Conservation (phyloP, 1,284 basidiomycete species). For the Fistulinella cinereoalba region DNA sequence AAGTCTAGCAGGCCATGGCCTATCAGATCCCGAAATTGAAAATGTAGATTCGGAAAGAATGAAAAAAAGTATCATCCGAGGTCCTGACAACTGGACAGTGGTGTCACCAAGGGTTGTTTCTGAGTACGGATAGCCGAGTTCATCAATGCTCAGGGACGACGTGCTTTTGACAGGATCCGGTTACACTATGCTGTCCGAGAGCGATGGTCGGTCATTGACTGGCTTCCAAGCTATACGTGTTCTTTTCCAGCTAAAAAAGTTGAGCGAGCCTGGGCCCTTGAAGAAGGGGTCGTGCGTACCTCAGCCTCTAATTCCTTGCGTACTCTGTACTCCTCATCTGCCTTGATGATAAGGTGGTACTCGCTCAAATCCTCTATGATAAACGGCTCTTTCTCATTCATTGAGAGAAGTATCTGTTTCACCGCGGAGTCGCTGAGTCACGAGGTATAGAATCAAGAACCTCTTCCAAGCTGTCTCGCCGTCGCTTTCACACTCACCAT, state of each 20-base stretch:
- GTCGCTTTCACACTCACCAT: conserved; percentile 49
- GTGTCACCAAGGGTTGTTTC: no score
- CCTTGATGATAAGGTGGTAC: conserved; percentile 78
- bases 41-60: background rate
- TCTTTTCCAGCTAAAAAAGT: conserved; percentile 35
- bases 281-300: conserved; percentile 39
- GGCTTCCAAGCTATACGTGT: conserved; percentile 41
- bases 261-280: background rate
- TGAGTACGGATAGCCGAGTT: background rate
- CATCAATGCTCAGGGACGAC: no score
- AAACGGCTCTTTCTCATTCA: conserved; percentile 79
- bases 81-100: background rate
- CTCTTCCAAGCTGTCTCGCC: background rate
- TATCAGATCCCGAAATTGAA: no score
- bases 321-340: conserved; percentile 75
- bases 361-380: conserved; percentile 89
- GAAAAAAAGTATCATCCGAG: background rate
- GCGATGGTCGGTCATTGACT: conserved; percentile 17
- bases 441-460: background rate
- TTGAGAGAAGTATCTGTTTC: conserved; percentile 81
- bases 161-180: background rate
- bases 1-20: background rate
- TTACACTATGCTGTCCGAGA: no score
- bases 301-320: conserved; percentile 72
- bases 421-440: conserved; percentile 76